These are phyloP conservation scores for Lepidium campestre DNA, from an alignment of 441 rosid genomes.

Conservation along the genomic window DNA sequence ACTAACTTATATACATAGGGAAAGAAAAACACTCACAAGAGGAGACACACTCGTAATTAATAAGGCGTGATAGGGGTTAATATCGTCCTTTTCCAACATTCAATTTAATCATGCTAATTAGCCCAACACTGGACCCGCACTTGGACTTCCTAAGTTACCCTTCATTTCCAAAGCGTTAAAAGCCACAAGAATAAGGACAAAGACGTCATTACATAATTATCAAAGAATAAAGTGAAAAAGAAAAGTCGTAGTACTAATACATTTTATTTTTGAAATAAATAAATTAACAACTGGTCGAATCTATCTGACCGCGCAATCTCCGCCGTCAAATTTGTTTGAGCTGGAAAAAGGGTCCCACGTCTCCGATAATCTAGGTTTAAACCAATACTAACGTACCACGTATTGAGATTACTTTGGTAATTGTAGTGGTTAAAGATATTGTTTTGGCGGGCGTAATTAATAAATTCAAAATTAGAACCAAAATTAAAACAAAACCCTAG, in stretches of 20 bases:
- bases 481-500: slow-evolving; percentile 59
- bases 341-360: slow-evolving; percentile 15
- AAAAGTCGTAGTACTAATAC: background rate
- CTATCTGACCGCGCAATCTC: slow-evolving; percentile 29
- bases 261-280: background rate
- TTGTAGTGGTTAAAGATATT: slow-evolving; percentile 27
- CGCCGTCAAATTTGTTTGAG: slow-evolving; percentile 36
- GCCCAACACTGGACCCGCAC: slow-evolving; percentile 8
- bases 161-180: background rate
- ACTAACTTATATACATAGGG: background rate
- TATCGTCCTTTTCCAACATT: slow-evolving; percentile 30
- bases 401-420: slow-evolving; percentile 17
- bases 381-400: slow-evolving; percentile 43
- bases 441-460: slow-evolving; percentile 71
- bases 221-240: background rate
- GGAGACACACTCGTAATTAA: slow-evolving; percentile 38
- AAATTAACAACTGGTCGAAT: background rate
- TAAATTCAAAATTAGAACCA: slow-evolving; percentile 49
- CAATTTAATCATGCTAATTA: slow-evolving; percentile 29
- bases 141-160: background rate
- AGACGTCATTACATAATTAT: background rate
- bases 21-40: background rate
- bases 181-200: background rate
- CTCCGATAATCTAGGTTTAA: background rate
- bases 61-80: slow-evolving; percentile 31